Evolutionary conservation across 257 asterid genomes (phyloP), one percentile per base, ranked within the genome.

Genomic region (Nicotiana tabacum): DNA sequence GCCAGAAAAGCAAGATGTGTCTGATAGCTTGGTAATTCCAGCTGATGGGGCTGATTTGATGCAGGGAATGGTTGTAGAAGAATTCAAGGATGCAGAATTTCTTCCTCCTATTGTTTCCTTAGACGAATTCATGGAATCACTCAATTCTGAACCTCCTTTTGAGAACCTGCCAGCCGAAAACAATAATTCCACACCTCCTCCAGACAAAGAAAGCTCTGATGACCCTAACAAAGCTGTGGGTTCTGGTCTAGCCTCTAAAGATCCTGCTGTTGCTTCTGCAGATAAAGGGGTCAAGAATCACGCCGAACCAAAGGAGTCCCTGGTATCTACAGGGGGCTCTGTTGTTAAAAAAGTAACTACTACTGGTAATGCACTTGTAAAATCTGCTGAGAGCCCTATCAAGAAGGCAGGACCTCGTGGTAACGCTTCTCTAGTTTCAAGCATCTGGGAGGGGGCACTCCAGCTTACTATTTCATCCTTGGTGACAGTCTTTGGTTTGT

Each of bases 81-180:
- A 96, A 86, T 66, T 94, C 77, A 96, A 93, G 88, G 97, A 96
- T 87, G 91, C 93, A 2, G 97, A 90, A 62, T 87, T 88, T 87
- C 91, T 96, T 78, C 98, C 98, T 62, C 98, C 99, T 21, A 94
- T 96, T 65, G 97, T 96, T 83, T 94, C 98, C 2, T 82, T 96
- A 80, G 98, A 92, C 81, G 99, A 96, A 87, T 96, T 96, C 81
- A 93, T 96, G 99, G 99, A 96, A 85, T 96, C 98, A 84, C 98
- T 94, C 30, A 83, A 96, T 83, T 83, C 95, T 78, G 99, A 96
- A 82, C 98, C 99, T 83, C 99, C 98, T 8, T 94, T 96, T 77
- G 97, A 92, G 53, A 84, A 87, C 81, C 81, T 94, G 84, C 90
- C 95, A 21, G 92, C 82, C 12, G 91, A 89, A 86, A 89, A 90